phyloP scores from a whole-genome alignment of 768 basidiomycete species.

The Hortiboletus flavorubellus region DNA sequence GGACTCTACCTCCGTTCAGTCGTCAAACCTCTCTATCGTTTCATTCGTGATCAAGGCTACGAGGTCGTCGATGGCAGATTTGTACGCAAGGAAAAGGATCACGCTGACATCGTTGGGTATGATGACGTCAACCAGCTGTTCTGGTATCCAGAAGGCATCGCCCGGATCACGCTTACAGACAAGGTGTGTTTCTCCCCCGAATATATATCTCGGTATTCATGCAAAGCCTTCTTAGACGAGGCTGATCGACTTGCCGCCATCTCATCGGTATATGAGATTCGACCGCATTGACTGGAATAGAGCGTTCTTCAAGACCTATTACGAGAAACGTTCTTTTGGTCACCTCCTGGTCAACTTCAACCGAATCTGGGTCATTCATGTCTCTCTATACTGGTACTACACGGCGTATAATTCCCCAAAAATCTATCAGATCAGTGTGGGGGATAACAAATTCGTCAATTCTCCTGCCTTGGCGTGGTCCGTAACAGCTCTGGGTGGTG shows the following conservation, averaged over 20 bases:
- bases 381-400: conserved; percentile 94
- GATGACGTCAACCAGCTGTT: conserved; percentile 99
- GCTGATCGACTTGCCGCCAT: conserved; percentile 85
- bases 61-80: conserved; percentile 96
- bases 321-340: conserved; percentile 94
- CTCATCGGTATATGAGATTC: conserved; percentile 95
- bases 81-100: conserved; percentile 89
- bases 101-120: conserved; percentile 93
- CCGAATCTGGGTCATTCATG: conserved; percentile 97
- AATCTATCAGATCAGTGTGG: conserved; percentile 57
- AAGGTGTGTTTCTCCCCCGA: conserved; percentile 51
- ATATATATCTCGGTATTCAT: neutral
- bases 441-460: conserved; percentile 42
- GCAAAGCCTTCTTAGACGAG: conserved; percentile 53
- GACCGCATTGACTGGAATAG: conserved; percentile 95
- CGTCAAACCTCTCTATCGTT: conserved; percentile 91
- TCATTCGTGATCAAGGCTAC: conserved; percentile 96
- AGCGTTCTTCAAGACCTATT: conserved; percentile 99
- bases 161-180: conserved; percentile 82
- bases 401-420: conserved; percentile 91
- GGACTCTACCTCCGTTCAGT: conserved; percentile 92
- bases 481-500: conserved; percentile 90
- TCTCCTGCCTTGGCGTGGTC: conserved; percentile 87
- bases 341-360: conserved; percentile 99
- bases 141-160: conserved; percentile 99